A percentile compares a stretch with the other conserved stretches of the same genome.
phyloP scores from a whole-genome alignment of 257 asterid species.

The Cruciata laevipes region DNA sequence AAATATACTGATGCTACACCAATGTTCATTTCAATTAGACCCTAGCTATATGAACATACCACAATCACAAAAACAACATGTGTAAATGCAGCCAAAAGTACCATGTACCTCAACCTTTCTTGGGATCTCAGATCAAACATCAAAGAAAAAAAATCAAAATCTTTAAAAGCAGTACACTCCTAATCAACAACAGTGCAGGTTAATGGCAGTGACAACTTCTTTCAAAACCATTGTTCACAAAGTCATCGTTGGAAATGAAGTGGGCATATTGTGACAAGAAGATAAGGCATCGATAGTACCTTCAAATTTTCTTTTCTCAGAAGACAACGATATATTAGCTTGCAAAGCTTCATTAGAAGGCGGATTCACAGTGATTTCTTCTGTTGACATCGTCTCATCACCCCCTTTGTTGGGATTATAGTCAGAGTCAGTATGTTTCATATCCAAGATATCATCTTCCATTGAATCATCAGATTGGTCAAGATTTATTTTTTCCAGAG shows the following conservation, averaged over 20 bases:
- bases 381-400: constrained; percentile 10
- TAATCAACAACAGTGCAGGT: neutral
- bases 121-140: neutral
- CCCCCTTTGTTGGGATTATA: constrained; percentile 4
- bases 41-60: neutral
- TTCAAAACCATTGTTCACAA: too few relatives aligned
- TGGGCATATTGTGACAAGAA: neutral
- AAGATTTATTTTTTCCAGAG: constrained; percentile 29
- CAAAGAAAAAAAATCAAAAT: neutral
- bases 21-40: neutral
- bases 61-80: neutral
- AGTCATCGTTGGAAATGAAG: neutral
- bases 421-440: constrained; percentile 17
- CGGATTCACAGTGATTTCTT: constrained; percentile 11
- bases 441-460: constrained; percentile 32
- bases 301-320: constrained; percentile 33
- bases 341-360: constrained; percentile 13
- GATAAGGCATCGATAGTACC: constrained; percentile 14
- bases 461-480: constrained; percentile 39
- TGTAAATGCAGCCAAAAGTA: neutral
- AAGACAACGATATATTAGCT: constrained; percentile 11
- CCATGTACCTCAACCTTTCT: too few relatives aligned
- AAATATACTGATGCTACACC: neutral
- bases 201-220: neutral
- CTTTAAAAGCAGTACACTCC: neutral